Base-by-base conservation (phyloP, 2,329 filamentous ascomycete genomes). In the Juglanconis juglandina region DNA sequence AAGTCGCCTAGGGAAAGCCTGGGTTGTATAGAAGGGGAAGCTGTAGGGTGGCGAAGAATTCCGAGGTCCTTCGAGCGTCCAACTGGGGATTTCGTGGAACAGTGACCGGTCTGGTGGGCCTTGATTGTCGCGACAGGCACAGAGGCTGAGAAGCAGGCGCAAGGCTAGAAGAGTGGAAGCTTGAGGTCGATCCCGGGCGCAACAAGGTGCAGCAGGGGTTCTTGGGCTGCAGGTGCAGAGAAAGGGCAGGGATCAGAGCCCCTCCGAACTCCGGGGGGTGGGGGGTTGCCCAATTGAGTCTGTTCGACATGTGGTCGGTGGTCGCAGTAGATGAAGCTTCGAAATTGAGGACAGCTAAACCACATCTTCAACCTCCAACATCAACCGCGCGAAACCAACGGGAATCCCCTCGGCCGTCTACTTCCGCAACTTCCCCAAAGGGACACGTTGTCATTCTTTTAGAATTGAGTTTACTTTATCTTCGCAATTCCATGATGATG, bases 301-400 rank as follows among this genome's bases (percentile, higher is more conserved):
- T 17, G 17, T 32, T 32, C 5, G 17, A 5, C 46, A 48, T 48
- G 9, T 10, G 9, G 46, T 32, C 17, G 24, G 5, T 39, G 37
- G 8, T 48, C 17, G 8, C 17, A 32, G 17, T 32, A 11, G 24
- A 11, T 13, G 48, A 50, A 52, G 55, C 55, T 57, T 48, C 48
- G 13, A 5, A 32, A 34, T 58, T 58, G 48, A 58, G 55, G 55
- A 39, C 55, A 58, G 48, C 55, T 58, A 51, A 46, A 58, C 55
- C 55, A 58, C 55, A 52, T 46, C 55, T 46, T 42, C 47, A 33
- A 30, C 39, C 24, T 30, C 30, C n/a, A 42, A 34, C 37, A 46
- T 2, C 52, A 11, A 17, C 37, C 24, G 32, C 37, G 39, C 7
- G 37, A 24, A 24, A 17, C n/a, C 14, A 46, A 46, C 14, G 14